Evolutionary conservation across 768 basidiomycete genomes (phyloP), one percentile per base, ranked within the genome.

Genomic region (Lanmaoa pseudosensibilis): DNA sequence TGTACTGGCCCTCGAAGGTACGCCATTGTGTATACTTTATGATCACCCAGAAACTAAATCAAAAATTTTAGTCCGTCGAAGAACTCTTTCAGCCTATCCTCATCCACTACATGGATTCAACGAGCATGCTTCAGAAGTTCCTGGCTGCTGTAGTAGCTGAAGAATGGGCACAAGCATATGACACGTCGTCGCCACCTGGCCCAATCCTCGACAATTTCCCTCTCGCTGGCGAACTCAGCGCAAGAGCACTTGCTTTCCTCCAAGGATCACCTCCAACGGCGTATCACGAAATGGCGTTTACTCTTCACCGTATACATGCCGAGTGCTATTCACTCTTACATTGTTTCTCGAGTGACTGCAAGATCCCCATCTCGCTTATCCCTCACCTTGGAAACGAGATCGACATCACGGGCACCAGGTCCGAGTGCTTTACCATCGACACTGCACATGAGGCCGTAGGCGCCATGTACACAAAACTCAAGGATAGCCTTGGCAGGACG

Each of bases 81-180:
- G 77, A 81, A n/a, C 77, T 83, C 46, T 92, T 96, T 69, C 80
- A 83, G 41, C 85, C 88, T 1, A 85, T 91, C 47, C 79, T 98
- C 9, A 60, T 80, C 5, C 87, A 92, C 67, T 94, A 97, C 62
- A 74, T 94, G 65, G 83, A 87, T 46, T 95, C 96, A 2, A 83
- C 87, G 7, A 94, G 92, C 66, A 95, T 95, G 82, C 80, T 98
- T 16, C 95, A 97, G 67, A 90, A 90, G 60, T 86, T 94, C 68
- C 73, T 98, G 41, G 77, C 88, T n/a, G 88, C 92, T 18, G 82
- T 91, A 47, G 80, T 98, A 55, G 76, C 94, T 1, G 92, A 96
- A 71, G 93, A 98, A 76, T 98, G 95, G 97, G 92, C 94, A 5
- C 74, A 75, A 10, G 78, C 81, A 43, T 79, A 83, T 59, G 80